phyloP scores from a whole-genome alignment of 208 protist species.

The Novymonas esmeraldas region DNA sequence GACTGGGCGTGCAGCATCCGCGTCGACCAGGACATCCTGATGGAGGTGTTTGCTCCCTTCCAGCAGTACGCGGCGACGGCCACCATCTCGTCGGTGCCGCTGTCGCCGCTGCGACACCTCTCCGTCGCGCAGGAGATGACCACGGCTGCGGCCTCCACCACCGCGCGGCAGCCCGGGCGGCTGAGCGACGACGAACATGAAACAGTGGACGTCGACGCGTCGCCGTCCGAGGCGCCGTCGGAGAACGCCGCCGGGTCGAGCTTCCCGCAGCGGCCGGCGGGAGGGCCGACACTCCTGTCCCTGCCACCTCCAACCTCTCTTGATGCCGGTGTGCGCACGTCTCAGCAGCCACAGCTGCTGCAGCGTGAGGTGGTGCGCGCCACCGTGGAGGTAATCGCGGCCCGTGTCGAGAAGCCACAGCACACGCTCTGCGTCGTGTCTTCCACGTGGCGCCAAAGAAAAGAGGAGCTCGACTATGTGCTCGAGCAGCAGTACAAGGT shows the following conservation, averaged over 20 bases:
- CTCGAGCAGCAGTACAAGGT: conserved; percentile 56
- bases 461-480: conserved; percentile 40
- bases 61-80: conserved; percentile 3
- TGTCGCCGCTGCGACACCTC: background rate
- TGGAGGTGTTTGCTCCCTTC: conserved; percentile 16
- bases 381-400: conserved; percentile 21
- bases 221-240: background rate
- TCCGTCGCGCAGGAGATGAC: background rate
- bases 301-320: too few relatives aligned
- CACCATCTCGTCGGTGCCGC: background rate
- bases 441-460: conserved; percentile 39
- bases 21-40: conserved; percentile 37
- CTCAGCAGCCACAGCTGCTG: conserved; percentile 5
- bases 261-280: background rate
- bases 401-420: conserved; percentile 19
- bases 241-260: background rate
- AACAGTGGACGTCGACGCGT: background rate
- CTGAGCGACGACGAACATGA: background rate
- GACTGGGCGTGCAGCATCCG: conserved; percentile 55
- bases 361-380: conserved; percentile 15
- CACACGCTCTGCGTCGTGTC: conserved; percentile 33
- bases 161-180: background rate
- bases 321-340: background rate
- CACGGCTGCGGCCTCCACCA: background rate
- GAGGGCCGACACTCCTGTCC: background rate